phyloP scores from a whole-genome alignment of 495 filamentous ascomycete genomes.

The Poronia punctata region DNA sequence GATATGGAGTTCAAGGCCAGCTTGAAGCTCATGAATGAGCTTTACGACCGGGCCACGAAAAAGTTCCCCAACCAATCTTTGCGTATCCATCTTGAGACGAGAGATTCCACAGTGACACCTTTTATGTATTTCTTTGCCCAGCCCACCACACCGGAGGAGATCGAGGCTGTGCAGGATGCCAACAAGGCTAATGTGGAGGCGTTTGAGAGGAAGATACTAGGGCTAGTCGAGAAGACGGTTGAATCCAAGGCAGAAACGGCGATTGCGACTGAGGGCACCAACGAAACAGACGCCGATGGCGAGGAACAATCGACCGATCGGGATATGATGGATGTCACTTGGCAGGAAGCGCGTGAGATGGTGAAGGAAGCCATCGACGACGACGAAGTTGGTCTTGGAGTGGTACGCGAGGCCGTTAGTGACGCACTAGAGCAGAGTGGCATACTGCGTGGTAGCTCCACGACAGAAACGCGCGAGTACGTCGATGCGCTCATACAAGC shows the following conservation, averaged over 20 bases:
- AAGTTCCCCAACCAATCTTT: slow-evolving; percentile 70
- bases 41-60: slow-evolving; percentile 64
- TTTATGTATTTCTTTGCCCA: slow-evolving; percentile 89
- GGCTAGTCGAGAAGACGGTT: slow-evolving; percentile 28
- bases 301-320: slow-evolving; percentile 17
- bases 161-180: slow-evolving; percentile 64
- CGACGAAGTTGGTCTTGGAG: slow-evolving; percentile 42
- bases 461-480: slow-evolving; percentile 29
- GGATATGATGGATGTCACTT: slow-evolving; percentile 27
- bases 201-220: slow-evolving; percentile 59
- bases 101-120: slow-evolving; percentile 41
- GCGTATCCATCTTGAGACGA: slow-evolving; percentile 81
- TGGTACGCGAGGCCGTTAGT: slow-evolving; percentile 35
- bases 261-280: slow-evolving; percentile 14
- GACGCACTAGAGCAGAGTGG: slow-evolving; percentile 39
- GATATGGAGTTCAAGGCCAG: slow-evolving; percentile 81
- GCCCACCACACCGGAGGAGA: slow-evolving; percentile 66
- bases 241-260: slow-evolving; percentile 14
- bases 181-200: slow-evolving; percentile 55
- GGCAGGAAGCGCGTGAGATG: slow-evolving; percentile 47
- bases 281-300: slow-evolving; percentile 16
- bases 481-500: slow-evolving; percentile 35
- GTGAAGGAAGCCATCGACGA: slow-evolving; percentile 49
- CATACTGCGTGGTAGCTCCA: slow-evolving; percentile 27
- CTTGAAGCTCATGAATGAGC: slow-evolving; percentile 66